Conservation (phyloP, 2,329 filamentous ascomycete genomes). For the Cryphonectria radicalis region DNA sequence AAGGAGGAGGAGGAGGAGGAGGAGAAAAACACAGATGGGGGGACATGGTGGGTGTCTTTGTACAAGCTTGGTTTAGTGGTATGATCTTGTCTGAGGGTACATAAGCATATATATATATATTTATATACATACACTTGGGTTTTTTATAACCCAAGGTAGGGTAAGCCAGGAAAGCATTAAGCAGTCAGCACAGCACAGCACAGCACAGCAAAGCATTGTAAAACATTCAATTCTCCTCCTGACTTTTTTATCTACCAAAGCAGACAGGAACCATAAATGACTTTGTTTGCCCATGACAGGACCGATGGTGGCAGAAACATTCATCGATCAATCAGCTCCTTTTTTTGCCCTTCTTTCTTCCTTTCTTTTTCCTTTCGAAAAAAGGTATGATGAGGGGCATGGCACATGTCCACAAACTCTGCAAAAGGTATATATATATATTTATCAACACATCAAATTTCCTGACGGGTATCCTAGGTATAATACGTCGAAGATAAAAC, state of each 20-base stretch:
- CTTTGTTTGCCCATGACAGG: too few relatives aligned
- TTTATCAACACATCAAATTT: conserved; percentile 16
- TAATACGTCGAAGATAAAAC: conserved; percentile 20
- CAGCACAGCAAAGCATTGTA: neutral
- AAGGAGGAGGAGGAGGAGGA: too few relatives aligned
- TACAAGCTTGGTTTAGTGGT: neutral
- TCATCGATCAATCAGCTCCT: too few relatives aligned
- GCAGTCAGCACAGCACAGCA: neutral
- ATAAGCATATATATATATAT: neutral
- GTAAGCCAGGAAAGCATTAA: neutral
- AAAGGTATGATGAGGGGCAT: neutral
- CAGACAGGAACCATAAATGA: too few relatives aligned
- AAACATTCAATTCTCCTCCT: neutral
- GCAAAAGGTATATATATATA: conserved; percentile 9
- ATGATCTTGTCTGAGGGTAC: neutral
- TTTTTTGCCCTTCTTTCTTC: too few relatives aligned
- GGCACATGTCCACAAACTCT: neutral
- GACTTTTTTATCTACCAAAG: neutral
- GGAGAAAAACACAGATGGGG: neutral
- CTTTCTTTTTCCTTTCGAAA: too few relatives aligned
- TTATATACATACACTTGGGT: neutral
- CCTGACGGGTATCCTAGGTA: conserved; percentile 30
- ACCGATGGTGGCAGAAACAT: too few relatives aligned
- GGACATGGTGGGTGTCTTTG: too few relatives aligned
- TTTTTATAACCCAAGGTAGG: neutral